Conservation (phyloP, 148 eudicot genomes). For the Diospyros kaki region DNA sequence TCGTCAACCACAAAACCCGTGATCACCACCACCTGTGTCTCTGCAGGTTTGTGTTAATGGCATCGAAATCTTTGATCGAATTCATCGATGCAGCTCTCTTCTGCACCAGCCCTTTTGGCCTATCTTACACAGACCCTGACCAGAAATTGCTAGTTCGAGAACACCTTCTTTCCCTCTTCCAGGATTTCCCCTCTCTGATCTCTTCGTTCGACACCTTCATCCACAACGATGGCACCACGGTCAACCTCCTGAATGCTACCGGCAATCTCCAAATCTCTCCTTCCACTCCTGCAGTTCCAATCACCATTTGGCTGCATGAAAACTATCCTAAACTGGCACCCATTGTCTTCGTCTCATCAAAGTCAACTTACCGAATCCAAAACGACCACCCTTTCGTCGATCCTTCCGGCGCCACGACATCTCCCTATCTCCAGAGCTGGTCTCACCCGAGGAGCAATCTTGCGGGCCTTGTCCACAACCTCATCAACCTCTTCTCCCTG, state of each 20-base stretch:
- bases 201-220: slow-evolving; percentile 28
- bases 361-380: slow-evolving; percentile 12
- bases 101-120: slow-evolving; percentile 17
- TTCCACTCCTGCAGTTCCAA: slow-evolving; percentile 16
- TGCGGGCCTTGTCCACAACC: slow-evolving; percentile 26
- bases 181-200: slow-evolving; percentile 32
- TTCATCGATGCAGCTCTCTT: slow-evolving; percentile 38
- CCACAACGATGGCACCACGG: slow-evolving; percentile 39
- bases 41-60: slow-evolving; percentile 8
- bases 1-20: too few species aligned
- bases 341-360: slow-evolving; percentile 22
- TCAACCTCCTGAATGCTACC: slow-evolving; percentile 27
- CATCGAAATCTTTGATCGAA: slow-evolving; percentile 25
- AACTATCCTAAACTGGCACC: slow-evolving; percentile 42
- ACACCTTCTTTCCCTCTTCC: slow-evolving; percentile 33
- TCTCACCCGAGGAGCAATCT: slow-evolving; percentile 20
- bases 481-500: slow-evolving; percentile 27
- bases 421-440: slow-evolving; percentile 34
- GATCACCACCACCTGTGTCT: too few species aligned
- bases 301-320: slow-evolving; percentile 53
- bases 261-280: slow-evolving; percentile 32
- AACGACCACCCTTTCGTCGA: slow-evolving; percentile 34
- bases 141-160: slow-evolving; percentile 46
- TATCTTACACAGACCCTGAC: slow-evolving; percentile 42
- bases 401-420: slow-evolving; percentile 30